Conservation (phyloP, 345 rosid species). For the Eucalyptus fibrosa region DNA sequence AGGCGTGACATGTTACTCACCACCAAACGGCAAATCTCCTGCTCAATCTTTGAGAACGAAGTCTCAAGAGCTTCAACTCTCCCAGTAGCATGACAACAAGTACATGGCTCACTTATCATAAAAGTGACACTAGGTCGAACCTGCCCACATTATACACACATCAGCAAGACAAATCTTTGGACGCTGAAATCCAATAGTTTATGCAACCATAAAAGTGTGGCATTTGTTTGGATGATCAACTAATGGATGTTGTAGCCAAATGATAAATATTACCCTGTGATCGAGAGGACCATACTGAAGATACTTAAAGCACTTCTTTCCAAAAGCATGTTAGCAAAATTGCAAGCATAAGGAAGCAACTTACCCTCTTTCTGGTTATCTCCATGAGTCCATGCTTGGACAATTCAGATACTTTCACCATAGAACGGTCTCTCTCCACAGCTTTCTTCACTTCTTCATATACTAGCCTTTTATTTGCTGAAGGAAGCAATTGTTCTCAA, state of each 20-base stretch:
- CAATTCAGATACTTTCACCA: conserved; percentile 83
- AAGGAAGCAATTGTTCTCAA: background rate
- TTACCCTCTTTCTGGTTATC: conserved; percentile 95
- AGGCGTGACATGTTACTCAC: conserved; percentile 33
- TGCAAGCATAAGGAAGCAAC: background rate
- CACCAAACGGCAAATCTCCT: conserved; percentile 74
- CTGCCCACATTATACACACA: conserved; percentile 21
- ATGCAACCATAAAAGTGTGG: background rate
- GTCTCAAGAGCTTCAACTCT: conserved; percentile 97
- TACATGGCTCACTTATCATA: conserved; percentile 94
- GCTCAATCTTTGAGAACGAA: conserved; percentile 89
- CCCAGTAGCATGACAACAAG: conserved; percentile 90
- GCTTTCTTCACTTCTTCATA: conserved; percentile 91
- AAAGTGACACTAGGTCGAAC: conserved; percentile 96
- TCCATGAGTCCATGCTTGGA: conserved; percentile 98
- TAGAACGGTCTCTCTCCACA: conserved; percentile 85
- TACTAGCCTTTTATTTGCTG: conserved; percentile 86
- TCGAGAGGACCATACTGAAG: background rate
- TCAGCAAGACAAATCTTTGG: background rate
- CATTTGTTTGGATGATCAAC: background rate
- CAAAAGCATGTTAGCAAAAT: background rate
- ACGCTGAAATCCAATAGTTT: background rate
- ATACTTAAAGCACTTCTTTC: background rate
- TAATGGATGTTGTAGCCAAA: background rate
- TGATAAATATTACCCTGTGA: background rate